Evolutionary conservation across 768 basidiomycete species (phyloP).

Genomic region (Amanita muscaria): DNA sequence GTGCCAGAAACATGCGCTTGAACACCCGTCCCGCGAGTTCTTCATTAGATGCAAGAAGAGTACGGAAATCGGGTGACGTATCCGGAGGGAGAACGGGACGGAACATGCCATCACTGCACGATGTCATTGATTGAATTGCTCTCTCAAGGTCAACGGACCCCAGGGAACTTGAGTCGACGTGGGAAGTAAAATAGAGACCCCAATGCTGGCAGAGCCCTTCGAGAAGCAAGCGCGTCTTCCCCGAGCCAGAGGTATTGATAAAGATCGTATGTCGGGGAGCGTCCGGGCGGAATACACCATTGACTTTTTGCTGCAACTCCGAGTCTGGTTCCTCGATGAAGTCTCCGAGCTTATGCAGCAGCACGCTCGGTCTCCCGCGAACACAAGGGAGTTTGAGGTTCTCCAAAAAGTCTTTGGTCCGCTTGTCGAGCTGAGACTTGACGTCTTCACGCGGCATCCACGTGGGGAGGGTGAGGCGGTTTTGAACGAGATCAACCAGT

Average conservation of each 20-base stretch:
- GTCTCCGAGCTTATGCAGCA: slow-evolving; percentile 31
- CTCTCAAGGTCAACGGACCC: slow-evolving; percentile 37
- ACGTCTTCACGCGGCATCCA: slow-evolving; percentile 22
- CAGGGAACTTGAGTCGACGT: slow-evolving; percentile 33
- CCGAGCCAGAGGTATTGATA: slow-evolving; percentile 40
- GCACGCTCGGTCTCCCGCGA: slow-evolving; percentile 31
- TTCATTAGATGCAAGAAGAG: slow-evolving; percentile 25
- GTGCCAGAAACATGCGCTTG: slow-evolving; percentile 31
- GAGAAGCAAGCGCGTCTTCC: slow-evolving; percentile 35
- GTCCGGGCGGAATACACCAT: slow-evolving; percentile 35
- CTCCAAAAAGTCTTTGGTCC: slow-evolving; percentile 20
- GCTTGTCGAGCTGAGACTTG: slow-evolving; percentile 10
- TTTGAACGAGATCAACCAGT: slow-evolving; percentile 18
- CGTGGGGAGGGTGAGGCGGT: slow-evolving; percentile 23
- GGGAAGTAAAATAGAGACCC: slow-evolving; percentile 41
- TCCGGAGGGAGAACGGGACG: slow-evolving; percentile 22
- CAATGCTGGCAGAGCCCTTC: slow-evolving; percentile 37
- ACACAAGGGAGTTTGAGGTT: slow-evolving; percentile 26
- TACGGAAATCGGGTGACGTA: slow-evolving; percentile 23
- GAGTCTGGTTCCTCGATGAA: slow-evolving; percentile 26
- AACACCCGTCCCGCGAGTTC: slow-evolving; percentile 30
- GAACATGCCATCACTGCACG: slow-evolving; percentile 27
- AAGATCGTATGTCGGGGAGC: slow-evolving; percentile 31
- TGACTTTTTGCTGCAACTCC: slow-evolving; percentile 23
- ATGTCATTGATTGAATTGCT: slow-evolving; percentile 28